Base-by-base conservation (phyloP, 371 early-diverging fungal genomes). In the Syncephalis fuscata region DNA sequence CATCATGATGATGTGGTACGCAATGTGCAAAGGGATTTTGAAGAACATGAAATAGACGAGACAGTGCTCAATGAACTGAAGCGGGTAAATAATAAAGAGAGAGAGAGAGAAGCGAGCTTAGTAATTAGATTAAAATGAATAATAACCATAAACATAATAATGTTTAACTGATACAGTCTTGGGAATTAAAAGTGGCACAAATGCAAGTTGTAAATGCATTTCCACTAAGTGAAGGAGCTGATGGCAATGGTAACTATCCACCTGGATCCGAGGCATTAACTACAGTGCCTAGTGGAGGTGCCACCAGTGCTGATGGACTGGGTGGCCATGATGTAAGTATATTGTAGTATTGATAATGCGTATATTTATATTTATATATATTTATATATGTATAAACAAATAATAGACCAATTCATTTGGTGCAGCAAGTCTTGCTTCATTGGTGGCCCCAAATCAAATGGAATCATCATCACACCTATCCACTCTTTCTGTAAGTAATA, bases 1-100 rank as follows among this genome's bases (percentile, higher is more conserved):
- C 61, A 85, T 96, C 38, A 94, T 96, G 81, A 85, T 64, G 92
- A 96, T 53, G 97, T 96, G 46, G 82, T 91, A 55, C 76, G 76
- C 49, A 85, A 86, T 59, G 81, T 87, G 32, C 78, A 79, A 46
- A 72, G 76, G n/a, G 85, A 89, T 40, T 93, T 92, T 66, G 85
- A 85, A 48, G 83, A 85, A 53, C 73, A 80, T 68, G 95, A 94
- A 32, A 74, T 95, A 26, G 87, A 92, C 52, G 85, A 88, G 47
- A 67, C 82, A 16, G 76, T 91, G 15, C 67, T 94, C 32, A 71
- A 74, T 42, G 94, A 93, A 52, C 70, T 96, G 47, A 80, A 89
- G 55, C 71, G 82, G 63, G 89, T 87, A 74, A 46, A 57, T 54
- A 14, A n/a, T 25, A n/a, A n/a, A n/a, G n/a, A n/a, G n/a, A n/a